phyloP scores from a whole-genome alignment of 2,329 filamentous ascomycete species.

The Pseudocercospora pini-densiflorae region DNA sequence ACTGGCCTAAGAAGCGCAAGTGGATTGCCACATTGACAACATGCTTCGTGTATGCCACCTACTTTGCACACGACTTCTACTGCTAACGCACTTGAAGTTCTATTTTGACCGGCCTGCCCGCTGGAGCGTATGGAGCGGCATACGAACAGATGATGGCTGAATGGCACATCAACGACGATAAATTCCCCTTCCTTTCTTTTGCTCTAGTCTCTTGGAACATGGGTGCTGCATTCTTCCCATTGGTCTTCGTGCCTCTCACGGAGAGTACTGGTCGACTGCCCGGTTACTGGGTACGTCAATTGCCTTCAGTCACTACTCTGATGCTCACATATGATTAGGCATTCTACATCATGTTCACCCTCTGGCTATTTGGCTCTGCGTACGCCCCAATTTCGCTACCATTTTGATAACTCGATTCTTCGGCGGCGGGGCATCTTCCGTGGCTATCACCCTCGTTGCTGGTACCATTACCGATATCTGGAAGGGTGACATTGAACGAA shows the following conservation, averaged over 20 bases:
- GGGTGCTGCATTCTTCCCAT: conserved; percentile 37
- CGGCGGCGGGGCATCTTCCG: conserved; percentile 37
- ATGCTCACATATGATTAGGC: conserved; percentile 3
- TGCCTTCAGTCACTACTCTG: neutral
- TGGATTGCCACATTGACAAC: conserved; percentile 37
- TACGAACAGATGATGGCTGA: conserved; percentile 32
- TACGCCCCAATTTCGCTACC: conserved; percentile 66
- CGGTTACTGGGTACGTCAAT: conserved; percentile 30
- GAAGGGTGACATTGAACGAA: conserved; percentile 35
- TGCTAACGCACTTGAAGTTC: conserved; percentile 27
- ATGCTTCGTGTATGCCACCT: conserved; percentile 30
- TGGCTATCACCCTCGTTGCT: conserved; percentile 35
- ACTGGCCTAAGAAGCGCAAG: conserved; percentile 36
- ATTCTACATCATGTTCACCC: conserved; percentile 37
- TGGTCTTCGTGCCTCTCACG: conserved; percentile 39
- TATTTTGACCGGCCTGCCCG: conserved; percentile 36
- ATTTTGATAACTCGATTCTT: conserved; percentile 49
- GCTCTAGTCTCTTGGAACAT: conserved; percentile 40
- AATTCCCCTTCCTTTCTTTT: conserved; percentile 40
- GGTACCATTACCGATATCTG: conserved; percentile 41
- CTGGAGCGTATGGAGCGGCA: conserved; percentile 37
- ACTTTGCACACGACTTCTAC: neutral
- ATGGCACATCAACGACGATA: conserved; percentile 30
- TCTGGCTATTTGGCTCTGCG: conserved; percentile 38
- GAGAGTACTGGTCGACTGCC: conserved; percentile 37